Percentiles rank a stretch among this genome's conserved stretches.
Evolutionary conservation across 2,329 filamentous ascomycete species (phyloP).

Genomic region (Plenodomus tracheiphilus): DNA sequence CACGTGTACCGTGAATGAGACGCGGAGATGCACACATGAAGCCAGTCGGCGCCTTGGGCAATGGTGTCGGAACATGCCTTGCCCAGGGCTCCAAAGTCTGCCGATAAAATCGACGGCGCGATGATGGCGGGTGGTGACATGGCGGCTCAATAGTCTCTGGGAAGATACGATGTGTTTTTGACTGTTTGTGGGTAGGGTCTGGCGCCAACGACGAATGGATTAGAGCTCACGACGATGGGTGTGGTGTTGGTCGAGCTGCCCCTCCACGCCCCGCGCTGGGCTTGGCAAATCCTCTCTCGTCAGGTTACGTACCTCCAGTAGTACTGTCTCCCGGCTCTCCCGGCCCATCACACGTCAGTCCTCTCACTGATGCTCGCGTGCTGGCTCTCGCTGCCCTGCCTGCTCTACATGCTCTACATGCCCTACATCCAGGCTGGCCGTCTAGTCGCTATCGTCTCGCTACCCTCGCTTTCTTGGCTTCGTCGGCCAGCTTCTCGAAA

Average conservation of each 20-base stretch:
- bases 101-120: conserved; percentile 95
- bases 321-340: not conserved
- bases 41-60: conserved; percentile 70
- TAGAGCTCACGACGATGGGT: not conserved
- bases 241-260: not conserved
- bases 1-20: conserved; percentile 3
- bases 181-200: not conserved
- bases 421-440: no score
- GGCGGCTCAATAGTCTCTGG: conserved; percentile 33
- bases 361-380: not conserved
- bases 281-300: not conserved
- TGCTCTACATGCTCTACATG: no score
- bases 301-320: no score
- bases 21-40: conserved; percentile 35
- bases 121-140: conserved; percentile 95
- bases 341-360: not conserved
- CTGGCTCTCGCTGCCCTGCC: not conserved
- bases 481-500: not conserved
- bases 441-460: not conserved
- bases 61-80: conserved; percentile 87
- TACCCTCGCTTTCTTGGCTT: not conserved
- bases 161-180: conserved; percentile 6
- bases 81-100: conserved; percentile 89
- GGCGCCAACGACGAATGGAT: not conserved
- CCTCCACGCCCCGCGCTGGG: not conserved